These are phyloP conservation scores for Bolboschoenus planiculmis DNA, from an alignment of 176 grass and related monocot species.

Conservation along the genomic window DNA sequence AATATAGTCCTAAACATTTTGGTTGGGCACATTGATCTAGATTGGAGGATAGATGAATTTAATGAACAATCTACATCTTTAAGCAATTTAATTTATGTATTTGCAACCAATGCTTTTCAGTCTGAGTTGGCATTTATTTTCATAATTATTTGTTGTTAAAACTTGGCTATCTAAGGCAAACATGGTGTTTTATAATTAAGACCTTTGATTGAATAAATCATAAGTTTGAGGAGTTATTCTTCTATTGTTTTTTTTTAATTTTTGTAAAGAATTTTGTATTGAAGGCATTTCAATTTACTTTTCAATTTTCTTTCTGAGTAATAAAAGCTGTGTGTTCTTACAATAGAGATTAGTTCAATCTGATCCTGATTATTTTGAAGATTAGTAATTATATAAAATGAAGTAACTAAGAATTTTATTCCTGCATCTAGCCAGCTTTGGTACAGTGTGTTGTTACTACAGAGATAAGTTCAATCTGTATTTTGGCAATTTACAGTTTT, in stretches of 20 bases:
- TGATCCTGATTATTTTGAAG: background rate
- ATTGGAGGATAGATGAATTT: background rate
- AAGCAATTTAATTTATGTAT: background rate
- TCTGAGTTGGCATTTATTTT: background rate
- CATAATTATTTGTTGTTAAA: background rate
- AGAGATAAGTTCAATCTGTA: background rate
- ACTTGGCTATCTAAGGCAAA: background rate
- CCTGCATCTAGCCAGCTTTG: background rate
- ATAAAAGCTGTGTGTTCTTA: slow-evolving; percentile 3
- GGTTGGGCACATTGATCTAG: background rate
- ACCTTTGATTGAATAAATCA: background rate
- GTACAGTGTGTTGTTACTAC: background rate
- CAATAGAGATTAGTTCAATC: background rate
- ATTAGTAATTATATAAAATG: background rate
- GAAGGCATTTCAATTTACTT: background rate
- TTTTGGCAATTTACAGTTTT: background rate
- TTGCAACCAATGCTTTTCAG: background rate
- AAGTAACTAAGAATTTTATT: background rate
- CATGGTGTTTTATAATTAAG: background rate
- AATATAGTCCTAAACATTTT: background rate
- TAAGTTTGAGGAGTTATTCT: background rate
- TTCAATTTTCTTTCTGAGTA: background rate
- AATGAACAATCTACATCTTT: background rate
- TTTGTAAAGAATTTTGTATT: background rate
- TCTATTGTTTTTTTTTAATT: background rate